phyloP scores from a whole-genome alignment of 768 basidiomycete genomes.

The Suillus placidus region DNA sequence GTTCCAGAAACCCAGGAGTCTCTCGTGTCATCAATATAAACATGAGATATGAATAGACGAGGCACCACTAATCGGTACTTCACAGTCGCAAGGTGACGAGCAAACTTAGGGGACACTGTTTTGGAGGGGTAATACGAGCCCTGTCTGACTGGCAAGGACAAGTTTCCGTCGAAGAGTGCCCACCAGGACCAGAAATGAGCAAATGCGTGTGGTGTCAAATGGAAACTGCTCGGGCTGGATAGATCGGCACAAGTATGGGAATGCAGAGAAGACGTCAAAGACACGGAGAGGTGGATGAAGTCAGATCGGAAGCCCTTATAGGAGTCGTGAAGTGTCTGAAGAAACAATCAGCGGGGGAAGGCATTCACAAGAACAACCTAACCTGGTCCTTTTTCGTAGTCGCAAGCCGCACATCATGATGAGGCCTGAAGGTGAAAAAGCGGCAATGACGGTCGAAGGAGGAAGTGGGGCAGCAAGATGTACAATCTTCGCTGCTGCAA shows the following conservation, averaged over 20 bases:
- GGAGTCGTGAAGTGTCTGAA: conserved; percentile 63
- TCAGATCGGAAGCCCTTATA: conserved; percentile 90
- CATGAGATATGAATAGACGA: conserved; percentile 83
- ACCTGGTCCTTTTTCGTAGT: conserved; percentile 53
- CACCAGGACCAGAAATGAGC: conserved; percentile 95
- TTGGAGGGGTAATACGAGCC: conserved; percentile 79
- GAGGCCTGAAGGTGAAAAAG: conserved; percentile 76
- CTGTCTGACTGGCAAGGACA: conserved; percentile 85
- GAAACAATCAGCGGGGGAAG: conserved; percentile 3
- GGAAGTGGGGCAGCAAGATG: conserved; percentile 62
- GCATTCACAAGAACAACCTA: conserved; percentile 14
- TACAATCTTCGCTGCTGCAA: conserved; percentile 67
- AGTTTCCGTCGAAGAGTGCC: conserved; percentile 74
- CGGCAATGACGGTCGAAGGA: conserved; percentile 80
- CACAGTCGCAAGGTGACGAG: conserved; percentile 84
- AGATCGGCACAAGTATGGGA: conserved; percentile 19
- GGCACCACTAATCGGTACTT: conserved; percentile 84
- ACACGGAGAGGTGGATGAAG: conserved; percentile 90
- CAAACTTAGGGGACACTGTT: conserved; percentile 81
- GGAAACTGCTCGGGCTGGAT: conserved; percentile 64
- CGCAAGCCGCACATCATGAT: conserved; percentile 71
- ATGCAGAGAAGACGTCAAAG: conserved; percentile 67
- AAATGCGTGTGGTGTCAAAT: conserved; percentile 84
- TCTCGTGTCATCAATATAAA: conserved; percentile 78
- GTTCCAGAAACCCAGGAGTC: conserved; percentile 83